These are phyloP conservation scores for Phytopythium boreale DNA, from an alignment of 352 stramenopile genomes.

Conservation along the genomic window DNA sequence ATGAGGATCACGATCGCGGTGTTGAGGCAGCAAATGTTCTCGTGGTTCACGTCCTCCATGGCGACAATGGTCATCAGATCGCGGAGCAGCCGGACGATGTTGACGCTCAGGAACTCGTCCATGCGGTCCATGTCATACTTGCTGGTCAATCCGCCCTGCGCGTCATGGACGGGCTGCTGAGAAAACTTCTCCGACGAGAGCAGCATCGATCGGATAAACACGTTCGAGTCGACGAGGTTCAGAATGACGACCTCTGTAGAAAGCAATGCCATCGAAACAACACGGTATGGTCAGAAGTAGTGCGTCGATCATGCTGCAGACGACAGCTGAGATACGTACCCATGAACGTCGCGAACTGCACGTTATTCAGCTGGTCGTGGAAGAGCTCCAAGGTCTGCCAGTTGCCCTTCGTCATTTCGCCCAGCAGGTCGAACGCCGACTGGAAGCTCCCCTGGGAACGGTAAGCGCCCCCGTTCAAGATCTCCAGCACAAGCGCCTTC, in stretches of 20 bases:
- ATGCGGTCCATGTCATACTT: conserved; percentile 75
- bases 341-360: conserved; percentile 91
- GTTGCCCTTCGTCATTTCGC: conserved; percentile 95
- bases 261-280: conserved; percentile 8
- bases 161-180: conserved; percentile 21
- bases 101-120: conserved; percentile 86
- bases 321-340: conserved; percentile 27
- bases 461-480: conserved; percentile 77
- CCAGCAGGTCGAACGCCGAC: conserved; percentile 95
- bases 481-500: conserved; percentile 84
- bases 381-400: conserved; percentile 88
- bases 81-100: conserved; percentile 88
- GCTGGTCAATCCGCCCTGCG: conserved; percentile 40
- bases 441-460: conserved; percentile 92
- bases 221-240: conserved; percentile 96
- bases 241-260: conserved; percentile 85
- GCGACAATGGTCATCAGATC: conserved; percentile 95
- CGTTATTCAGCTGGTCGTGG: conserved; percentile 79
- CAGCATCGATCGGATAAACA: conserved; percentile 94
- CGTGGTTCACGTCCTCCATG: conserved; percentile 94
- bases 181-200: conserved; percentile 76
- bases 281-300: conserved; percentile 6
- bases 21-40: conserved; percentile 98
- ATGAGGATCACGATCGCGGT: conserved; percentile 95
- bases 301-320: background rate